A percentile compares a stretch with the other conserved stretches of the same genome.
These are phyloP conservation scores for Kingdonia uniflora DNA, from an alignment of 164 flowering plant genomes.

Conservation along the genomic window DNA sequence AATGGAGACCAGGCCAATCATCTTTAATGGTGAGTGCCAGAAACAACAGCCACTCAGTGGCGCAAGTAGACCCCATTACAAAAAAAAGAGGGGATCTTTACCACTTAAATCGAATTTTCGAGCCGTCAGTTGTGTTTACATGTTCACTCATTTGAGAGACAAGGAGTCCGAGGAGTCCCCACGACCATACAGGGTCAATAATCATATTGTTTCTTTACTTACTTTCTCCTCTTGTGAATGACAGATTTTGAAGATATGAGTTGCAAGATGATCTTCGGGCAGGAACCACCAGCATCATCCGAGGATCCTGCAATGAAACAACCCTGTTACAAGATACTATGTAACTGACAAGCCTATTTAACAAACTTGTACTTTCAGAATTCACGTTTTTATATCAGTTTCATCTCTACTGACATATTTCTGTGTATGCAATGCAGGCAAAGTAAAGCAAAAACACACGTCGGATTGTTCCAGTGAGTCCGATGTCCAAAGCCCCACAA, in stretches of 20 bases:
- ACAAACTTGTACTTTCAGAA: no score
- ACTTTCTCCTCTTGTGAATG: neutral
- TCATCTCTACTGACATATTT: neutral
- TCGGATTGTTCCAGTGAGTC: constrained; percentile 26
- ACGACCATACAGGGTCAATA: no score
- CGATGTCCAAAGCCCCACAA: neutral
- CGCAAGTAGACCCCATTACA: no score
- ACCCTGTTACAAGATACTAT: constrained; percentile 70
- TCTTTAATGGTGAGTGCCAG: no score
- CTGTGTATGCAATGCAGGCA: constrained; percentile 34
- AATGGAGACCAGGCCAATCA: no score
- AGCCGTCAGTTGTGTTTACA: no score
- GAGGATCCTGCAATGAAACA: constrained; percentile 77
- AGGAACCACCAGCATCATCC: constrained; percentile 49
- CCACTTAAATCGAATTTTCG: no score
- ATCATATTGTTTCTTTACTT: no score
- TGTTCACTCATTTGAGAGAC: no score
- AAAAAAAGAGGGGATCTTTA: no score
- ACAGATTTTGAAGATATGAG: constrained; percentile 99
- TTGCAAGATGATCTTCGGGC: constrained; percentile 84
- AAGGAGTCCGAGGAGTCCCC: no score
- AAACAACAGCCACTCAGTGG: no score
- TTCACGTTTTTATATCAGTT: neutral
- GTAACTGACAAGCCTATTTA: constrained; percentile 25
- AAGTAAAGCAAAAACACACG: constrained; percentile 35